Conservation (phyloP, 2,329 filamentous ascomycete genomes). For the Lizonia empirigonia region DNA sequence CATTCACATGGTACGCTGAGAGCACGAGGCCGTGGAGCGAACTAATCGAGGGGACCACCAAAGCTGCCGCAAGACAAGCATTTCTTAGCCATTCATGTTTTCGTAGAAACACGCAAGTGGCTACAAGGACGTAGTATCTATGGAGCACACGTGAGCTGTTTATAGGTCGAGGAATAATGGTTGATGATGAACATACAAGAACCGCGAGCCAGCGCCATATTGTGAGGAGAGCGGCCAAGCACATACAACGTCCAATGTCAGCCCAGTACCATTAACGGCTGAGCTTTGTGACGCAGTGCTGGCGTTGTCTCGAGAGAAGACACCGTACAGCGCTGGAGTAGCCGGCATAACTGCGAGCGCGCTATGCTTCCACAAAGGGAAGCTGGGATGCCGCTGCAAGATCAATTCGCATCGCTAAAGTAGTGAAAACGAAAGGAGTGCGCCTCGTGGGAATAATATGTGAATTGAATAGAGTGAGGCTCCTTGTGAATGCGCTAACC, state of each 20-base stretch:
- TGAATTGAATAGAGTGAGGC: conserved; percentile 20
- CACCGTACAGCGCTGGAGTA: conserved; percentile 32
- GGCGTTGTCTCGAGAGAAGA: conserved; percentile 17
- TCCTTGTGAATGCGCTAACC: conserved; percentile 7
- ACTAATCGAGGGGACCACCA: conserved; percentile 68
- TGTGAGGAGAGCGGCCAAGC: conserved; percentile 64
- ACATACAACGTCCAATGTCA: conserved; percentile 57
- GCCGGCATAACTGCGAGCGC: conserved; percentile 45
- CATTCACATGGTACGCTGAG: conserved; percentile 62
- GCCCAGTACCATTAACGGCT: conserved; percentile 23
- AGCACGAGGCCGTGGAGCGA: conserved; percentile 68
- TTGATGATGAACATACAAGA: conserved; percentile 49
- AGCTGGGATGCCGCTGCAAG: conserved; percentile 15
- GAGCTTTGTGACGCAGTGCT: conserved; percentile 24
- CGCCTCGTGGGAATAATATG: conserved; percentile 16
- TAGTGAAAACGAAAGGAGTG: conserved; percentile 6
- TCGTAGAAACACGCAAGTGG: conserved; percentile 66
- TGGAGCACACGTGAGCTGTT: conserved; percentile 48
- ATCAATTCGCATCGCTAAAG: conserved; percentile 8
- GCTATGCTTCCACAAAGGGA: conserved; percentile 20
- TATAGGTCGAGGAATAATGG: conserved; percentile 11
- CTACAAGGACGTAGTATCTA: conserved; percentile 65
- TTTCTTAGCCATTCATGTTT: conserved; percentile 66
- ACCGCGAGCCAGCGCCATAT: conserved; percentile 61
- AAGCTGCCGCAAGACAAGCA: conserved; percentile 63